Evolutionary conservation across 345 rosid species (phyloP).

Genomic region (Hibiscus mutabilis): DNA sequence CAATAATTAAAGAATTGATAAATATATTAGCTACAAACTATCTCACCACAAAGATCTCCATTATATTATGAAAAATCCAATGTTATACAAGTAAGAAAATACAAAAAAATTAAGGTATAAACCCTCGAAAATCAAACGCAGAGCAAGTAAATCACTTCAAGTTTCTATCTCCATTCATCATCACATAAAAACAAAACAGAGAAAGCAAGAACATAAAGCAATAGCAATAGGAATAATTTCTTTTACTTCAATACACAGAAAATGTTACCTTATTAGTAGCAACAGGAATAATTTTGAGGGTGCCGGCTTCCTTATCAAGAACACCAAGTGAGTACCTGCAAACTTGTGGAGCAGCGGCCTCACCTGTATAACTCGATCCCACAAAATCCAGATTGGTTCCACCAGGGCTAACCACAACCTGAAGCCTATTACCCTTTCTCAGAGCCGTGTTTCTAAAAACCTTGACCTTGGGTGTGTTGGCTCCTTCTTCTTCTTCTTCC

Average conservation of each 20-base stretch:
- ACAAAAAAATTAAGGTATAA: too few species aligned
- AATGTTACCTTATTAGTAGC: conserved; percentile 64
- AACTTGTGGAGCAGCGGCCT: conserved; percentile 54
- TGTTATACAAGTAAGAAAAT: too few species aligned
- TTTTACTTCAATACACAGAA: background rate
- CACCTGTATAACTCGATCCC: conserved; percentile 61
- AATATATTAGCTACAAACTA: background rate
- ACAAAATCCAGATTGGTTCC: conserved; percentile 57
- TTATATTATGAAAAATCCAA: background rate
- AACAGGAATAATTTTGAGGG: conserved; percentile 62
- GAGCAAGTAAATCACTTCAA: background rate
- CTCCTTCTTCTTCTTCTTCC: background rate
- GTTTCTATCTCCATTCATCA: background rate
- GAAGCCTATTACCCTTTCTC: conserved; percentile 38
- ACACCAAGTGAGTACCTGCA: conserved; percentile 61
- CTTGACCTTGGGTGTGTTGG: conserved; percentile 24
- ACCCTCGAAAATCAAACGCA: background rate
- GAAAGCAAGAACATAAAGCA: background rate
- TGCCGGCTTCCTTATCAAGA: conserved; percentile 54
- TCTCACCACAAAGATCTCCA: background rate
- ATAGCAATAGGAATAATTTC: background rate
- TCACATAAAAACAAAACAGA: background rate
- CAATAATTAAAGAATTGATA: background rate
- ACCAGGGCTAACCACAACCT: conserved; percentile 68
- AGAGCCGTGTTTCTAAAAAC: conserved; percentile 40